A percentile compares a stretch with the other conserved stretches of the same genome.
Evolutionary conservation across 23 red algal species (phyloP).

Genomic region (Gracilaria domingensis): DNA sequence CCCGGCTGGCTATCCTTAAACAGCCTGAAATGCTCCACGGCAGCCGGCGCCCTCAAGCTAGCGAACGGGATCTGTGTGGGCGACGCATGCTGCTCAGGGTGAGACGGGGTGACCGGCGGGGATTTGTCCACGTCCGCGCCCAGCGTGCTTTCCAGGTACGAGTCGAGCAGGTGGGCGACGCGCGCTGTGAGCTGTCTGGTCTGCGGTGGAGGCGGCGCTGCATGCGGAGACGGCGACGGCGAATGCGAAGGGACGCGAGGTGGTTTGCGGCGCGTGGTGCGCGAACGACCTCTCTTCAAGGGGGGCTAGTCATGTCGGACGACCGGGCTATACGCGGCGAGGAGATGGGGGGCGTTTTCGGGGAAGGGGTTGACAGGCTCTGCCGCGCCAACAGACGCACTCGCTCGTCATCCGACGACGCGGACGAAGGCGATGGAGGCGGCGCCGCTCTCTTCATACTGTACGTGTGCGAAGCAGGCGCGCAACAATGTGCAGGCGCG

Average conservation of each 20-base stretch:
- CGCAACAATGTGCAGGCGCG: neutral
- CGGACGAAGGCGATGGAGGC: slow-evolving; percentile 41
- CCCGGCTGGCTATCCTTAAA: slow-evolving; percentile 47
- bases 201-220: neutral
- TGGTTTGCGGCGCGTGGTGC: slow-evolving; percentile 44
- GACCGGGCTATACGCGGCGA: neutral
- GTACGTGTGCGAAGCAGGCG: neutral
- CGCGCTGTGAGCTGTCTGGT: slow-evolving; percentile 28
- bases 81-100: neutral
- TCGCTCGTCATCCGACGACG: slow-evolving; percentile 40
- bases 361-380: slow-evolving; percentile 1
- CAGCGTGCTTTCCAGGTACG: slow-evolving; percentile 42
- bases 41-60: slow-evolving; percentile 3
- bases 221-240: slow-evolving; percentile 30
- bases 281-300: slow-evolving; percentile 37
- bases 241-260: slow-evolving; percentile 43
- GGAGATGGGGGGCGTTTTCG: slow-evolving; percentile 6
- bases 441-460: slow-evolving; percentile 32
- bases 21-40: slow-evolving; percentile 27
- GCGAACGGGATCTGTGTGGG: neutral
- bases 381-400: neutral
- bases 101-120: neutral
- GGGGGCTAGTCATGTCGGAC: slow-evolving; percentile 4
- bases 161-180: slow-evolving; percentile 35
- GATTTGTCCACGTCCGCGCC: slow-evolving; percentile 18